Base-by-base conservation (phyloP, 2,329 filamentous ascomycete species). In the Pestalotiopsis sp. region DNA sequence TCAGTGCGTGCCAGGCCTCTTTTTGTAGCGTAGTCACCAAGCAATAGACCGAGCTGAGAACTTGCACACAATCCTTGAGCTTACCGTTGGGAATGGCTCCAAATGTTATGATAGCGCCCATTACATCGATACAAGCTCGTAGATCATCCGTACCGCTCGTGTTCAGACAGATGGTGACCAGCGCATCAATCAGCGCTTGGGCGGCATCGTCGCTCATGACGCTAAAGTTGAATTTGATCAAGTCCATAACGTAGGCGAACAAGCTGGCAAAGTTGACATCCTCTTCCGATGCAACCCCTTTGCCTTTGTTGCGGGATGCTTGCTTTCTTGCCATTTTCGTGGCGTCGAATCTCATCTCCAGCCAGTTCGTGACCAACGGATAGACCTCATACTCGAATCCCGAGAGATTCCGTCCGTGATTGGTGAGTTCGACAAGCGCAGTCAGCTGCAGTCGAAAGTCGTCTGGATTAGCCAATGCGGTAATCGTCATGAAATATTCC, bases 211-310 rank as follows among this genome's bases (percentile, higher is more conserved):
- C 90, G 71, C 87, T 86, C 27, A 91, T 89, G 39, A 89, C 85
- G 72, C 90, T 91, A 77, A 90, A 92, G 76, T 91, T 93, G 83
- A 93, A 94, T 76, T 93, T 93, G 81, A 93, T 89, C 67, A 93
- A 84, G 70, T 92, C 89, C 68, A 87, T 85, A 67, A 92, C 84
- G 72, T 90, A 92, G 13, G 83, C 79, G 75, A 94, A 93, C 2
- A 94, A 80, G 62, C 87, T 85, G 2, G 86, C 81, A 66, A 94
- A 82, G 73, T 89, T 90, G 72, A 86, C 85, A 70, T 92, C 90
- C 74, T 91, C 89, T 36, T 82, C 84, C 3, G 81, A 80, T 4
- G 76, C 77, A 25, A 80, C 77, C 7, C 78, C 75, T 75, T 84
- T 81, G 45, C 77, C 78, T 75, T 86, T 80, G 71, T 80, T 81